Percentiles rank a stretch among this genome's conserved stretches.
Conservation (phyloP, 1,284 basidiomycete genomes). For the Pisolithus thermaeus region DNA sequence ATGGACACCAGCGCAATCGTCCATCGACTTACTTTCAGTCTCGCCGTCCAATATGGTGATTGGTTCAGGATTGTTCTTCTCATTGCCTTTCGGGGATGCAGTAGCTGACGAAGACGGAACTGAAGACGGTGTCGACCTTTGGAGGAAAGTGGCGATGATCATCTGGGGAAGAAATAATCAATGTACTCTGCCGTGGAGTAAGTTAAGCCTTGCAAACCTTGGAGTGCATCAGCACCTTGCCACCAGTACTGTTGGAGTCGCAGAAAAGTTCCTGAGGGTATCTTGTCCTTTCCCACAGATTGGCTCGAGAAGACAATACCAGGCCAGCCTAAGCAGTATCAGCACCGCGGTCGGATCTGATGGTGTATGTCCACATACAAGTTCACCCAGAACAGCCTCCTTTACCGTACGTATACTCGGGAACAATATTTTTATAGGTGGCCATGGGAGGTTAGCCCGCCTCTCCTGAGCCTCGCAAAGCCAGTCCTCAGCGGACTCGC, state of each 20-base stretch:
- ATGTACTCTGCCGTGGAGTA: too few species aligned
- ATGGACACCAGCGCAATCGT: constrained; percentile 28
- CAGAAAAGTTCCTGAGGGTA: constrained; percentile 63
- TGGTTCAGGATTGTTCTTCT: constrained; percentile 20
- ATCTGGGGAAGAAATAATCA: constrained; percentile 22
- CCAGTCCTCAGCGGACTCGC: constrained; percentile 61
- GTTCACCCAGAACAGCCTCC: constrained; percentile 52
- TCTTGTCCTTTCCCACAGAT: constrained; percentile 61
- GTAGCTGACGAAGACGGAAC: constrained; percentile 2
- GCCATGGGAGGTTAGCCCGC: constrained; percentile 54
- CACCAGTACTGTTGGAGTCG: constrained; percentile 67
- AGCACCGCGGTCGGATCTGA: neutral
- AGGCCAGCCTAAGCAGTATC: constrained; percentile 54
- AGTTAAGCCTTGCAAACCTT: constrained; percentile 43
- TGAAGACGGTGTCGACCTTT: constrained; percentile 14
- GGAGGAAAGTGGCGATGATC: constrained; percentile 31
- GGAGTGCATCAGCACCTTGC: constrained; percentile 72
- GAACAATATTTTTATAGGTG: constrained; percentile 62
- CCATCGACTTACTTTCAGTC: constrained; percentile 32
- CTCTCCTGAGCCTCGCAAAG: constrained; percentile 51
- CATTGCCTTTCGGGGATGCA: constrained; percentile 2
- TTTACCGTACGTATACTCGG: constrained; percentile 60
- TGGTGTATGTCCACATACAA: constrained; percentile 26
- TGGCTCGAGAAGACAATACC: constrained; percentile 59
- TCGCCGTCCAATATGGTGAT: constrained; percentile 25